Evolutionary conservation across 768 basidiomycete species (phyloP).

Genomic region (Lentinula detonsa): DNA sequence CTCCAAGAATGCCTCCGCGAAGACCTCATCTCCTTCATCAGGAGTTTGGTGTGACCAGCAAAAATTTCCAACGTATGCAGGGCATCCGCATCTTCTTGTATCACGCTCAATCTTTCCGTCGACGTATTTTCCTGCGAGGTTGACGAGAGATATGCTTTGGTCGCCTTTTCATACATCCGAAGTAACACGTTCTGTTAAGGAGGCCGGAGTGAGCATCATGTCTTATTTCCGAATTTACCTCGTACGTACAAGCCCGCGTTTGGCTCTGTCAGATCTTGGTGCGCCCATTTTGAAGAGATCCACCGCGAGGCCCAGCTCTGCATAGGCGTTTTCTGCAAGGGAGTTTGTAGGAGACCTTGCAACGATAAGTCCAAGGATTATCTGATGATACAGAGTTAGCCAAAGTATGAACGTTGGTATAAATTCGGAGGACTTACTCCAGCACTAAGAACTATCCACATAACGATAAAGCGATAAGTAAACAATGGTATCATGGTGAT

Average conservation of each 20-base stretch:
- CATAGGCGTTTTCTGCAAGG: background rate
- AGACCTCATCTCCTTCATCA: background rate
- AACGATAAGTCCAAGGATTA: slow-evolving; percentile 1
- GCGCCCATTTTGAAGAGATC: slow-evolving; percentile 1
- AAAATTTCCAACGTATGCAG: background rate
- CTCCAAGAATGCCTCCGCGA: background rate
- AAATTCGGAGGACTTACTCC: background rate
- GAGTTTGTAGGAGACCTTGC: background rate
- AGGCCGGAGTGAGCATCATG: background rate
- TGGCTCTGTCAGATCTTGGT: background rate
- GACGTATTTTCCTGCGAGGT: background rate
- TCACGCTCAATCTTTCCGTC: background rate
- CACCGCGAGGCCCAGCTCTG: background rate
- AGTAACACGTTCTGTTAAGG: background rate
- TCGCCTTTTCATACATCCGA: slow-evolving; percentile 1
- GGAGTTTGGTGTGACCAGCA: background rate
- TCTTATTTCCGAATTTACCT: background rate
- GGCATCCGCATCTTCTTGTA: background rate
- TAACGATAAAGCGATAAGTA: too few relatives aligned
- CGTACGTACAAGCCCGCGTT: background rate
- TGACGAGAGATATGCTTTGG: background rate
- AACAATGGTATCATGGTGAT: too few relatives aligned
- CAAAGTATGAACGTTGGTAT: background rate
- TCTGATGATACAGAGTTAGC: background rate
- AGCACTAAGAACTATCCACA: background rate